These are phyloP conservation scores for Camellia granthamiana DNA, from an alignment of 148 eudicot species.

Conservation along the genomic window DNA sequence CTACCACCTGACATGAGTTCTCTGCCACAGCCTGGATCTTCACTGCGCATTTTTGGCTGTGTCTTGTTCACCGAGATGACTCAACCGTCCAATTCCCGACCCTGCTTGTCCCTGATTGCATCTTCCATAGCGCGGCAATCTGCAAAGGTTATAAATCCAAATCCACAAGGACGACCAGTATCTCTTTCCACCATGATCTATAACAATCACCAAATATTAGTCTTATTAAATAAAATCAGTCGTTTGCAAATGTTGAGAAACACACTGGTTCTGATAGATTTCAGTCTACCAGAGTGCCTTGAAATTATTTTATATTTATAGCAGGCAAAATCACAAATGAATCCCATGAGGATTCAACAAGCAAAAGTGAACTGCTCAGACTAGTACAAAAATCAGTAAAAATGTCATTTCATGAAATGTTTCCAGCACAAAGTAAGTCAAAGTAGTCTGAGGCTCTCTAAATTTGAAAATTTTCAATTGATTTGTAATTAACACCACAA, in stretches of 20 bases:
- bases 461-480: no score
- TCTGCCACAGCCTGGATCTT: conserved; percentile 34
- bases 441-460: no score
- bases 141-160: conserved; percentile 52
- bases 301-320: neutral
- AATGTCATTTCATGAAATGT: no score
- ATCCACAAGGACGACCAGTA: conserved; percentile 58
- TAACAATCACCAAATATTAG: conserved; percentile 5
- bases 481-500: no score
- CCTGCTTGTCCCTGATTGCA: conserved; percentile 54
- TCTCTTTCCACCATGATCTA: conserved; percentile 56
- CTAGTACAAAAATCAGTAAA: no score
- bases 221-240: neutral
- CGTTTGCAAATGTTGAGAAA: neutral
- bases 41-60: conserved; percentile 42
- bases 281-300: neutral
- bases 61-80: conserved; percentile 54
- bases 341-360: neutral
- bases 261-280: neutral
- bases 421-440: no score
- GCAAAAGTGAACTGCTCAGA: no score
- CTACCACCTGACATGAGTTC: conserved; percentile 32
- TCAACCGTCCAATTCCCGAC: conserved; percentile 45
- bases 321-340: neutral
- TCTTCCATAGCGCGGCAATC: conserved; percentile 50